Evolutionary conservation across 202 grass and related monocot species (phyloP), one percentile per base, ranked within the genome.

Genomic region (Panicum virgatum): DNA sequence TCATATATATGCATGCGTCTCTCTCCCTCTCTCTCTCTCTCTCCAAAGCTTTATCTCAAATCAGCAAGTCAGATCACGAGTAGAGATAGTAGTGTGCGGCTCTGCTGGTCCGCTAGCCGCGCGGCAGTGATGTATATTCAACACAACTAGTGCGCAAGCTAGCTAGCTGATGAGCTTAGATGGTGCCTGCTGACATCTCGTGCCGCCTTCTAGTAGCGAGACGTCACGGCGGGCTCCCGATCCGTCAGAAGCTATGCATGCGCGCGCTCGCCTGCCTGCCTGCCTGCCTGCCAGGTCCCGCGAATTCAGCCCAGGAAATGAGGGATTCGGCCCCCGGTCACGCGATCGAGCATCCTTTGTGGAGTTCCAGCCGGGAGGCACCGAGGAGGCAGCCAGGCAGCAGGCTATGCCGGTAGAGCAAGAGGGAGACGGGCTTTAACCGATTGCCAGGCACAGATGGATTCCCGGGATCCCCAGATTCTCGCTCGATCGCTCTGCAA

Each of bases 251-350:
- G 53, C 53, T 13, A 50, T 50, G 47, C 47, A 18, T 50, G 47
- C 1, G 43, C 69, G n/a, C n/a, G 32, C 23, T 46, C 53, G 27
- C 58, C 32, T 34, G 25, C n/a, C n/a, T n/a, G n/a, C n/a, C n/a
- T n/a, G 27, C 58, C 32, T 34, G 25, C 13, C 59, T 83, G 78
- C 36, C 73, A 65, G 38, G 43, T 46, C 3, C 82, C 72, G 87
- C 36, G 70, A 83, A 83, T 66, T 64, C 83, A 52, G 79, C 51
- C 73, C 79, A 9, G 83, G 62, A 90, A 86, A 79, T 52, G 42
- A 62, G 83, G 83, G 73, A 73, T 78, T 51, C 60, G 78, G 32
- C n/a, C 43, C 15, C 42, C 61, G n/a, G 61, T 66, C 25, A 14
- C 42, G 19, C 71, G 20, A 63, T 12, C 60, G 20, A 54, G 16